These are phyloP conservation scores for Pichia sp. DNA, from an alignment of 1,139 yeast genomes.

Conservation along the genomic window DNA sequence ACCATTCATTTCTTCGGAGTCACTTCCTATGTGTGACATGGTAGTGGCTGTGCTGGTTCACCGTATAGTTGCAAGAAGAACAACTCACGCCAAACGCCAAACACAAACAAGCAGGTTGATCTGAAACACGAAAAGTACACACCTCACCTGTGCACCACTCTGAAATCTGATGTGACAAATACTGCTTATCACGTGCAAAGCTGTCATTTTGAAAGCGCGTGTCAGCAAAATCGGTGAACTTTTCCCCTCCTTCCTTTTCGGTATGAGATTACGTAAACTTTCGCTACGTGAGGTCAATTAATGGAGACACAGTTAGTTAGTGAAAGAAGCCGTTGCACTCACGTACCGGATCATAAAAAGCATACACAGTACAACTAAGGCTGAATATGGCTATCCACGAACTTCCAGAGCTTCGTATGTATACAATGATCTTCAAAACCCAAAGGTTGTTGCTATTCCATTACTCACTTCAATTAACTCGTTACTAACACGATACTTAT, in stretches of 20 bases:
- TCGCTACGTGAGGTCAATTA: neutral
- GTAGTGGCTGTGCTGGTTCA: too few relatives aligned
- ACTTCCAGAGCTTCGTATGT: slow-evolving; percentile 32
- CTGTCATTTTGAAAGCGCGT: neutral
- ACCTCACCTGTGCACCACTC: too few relatives aligned
- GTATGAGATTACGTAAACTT: neutral
- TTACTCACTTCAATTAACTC: neutral
- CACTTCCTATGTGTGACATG: neutral
- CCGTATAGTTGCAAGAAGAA: too few relatives aligned
- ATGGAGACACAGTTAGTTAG: too few relatives aligned
- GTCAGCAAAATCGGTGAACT: neutral
- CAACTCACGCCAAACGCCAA: too few relatives aligned
- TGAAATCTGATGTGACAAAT: too few relatives aligned
- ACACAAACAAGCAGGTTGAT: too few relatives aligned
- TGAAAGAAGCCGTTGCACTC: neutral
- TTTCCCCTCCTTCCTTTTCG: neutral
- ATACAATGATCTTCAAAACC: too few relatives aligned
- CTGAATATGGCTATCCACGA: slow-evolving; percentile 29
- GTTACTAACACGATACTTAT: neutral
- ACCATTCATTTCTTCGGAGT: neutral
- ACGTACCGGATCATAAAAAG: neutral
- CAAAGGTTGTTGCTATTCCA: too few relatives aligned
- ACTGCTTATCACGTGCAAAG: too few relatives aligned
- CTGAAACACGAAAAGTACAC: too few relatives aligned
- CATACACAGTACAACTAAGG: neutral